phyloP scores from a whole-genome alignment of 2,329 filamentous ascomycete genomes.

The Podosphaera leucotricha region DNA sequence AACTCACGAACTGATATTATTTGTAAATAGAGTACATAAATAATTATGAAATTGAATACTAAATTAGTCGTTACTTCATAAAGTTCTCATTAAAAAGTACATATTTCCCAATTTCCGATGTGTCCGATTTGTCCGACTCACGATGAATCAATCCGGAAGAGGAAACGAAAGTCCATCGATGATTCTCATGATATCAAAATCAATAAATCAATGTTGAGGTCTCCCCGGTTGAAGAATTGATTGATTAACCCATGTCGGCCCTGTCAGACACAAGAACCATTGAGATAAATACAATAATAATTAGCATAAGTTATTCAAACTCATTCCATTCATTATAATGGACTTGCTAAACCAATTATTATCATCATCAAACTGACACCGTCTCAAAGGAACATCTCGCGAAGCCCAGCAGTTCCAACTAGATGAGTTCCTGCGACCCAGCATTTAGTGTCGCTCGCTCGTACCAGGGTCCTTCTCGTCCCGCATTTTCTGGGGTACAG shows the following conservation, averaged over 20 bases:
- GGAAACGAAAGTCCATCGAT: not conserved
- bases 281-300: not conserved
- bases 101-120: not conserved
- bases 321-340: too few species aligned
- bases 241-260: not conserved
- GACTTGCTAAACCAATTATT: too few species aligned
- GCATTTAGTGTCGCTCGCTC: not conserved
- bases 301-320: not conserved
- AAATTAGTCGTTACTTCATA: too few species aligned
- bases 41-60: too few species aligned
- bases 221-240: not conserved
- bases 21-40: too few species aligned
- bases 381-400: not conserved
- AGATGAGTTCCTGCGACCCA: not conserved
- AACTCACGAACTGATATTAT: too few species aligned
- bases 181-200: not conserved
- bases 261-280: not conserved
- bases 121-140: not conserved
- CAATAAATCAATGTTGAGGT: not conserved
- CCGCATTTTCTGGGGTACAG: not conserved
- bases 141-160: not conserved
- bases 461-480: not conserved
- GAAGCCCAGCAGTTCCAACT: not conserved
- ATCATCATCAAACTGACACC: not conserved
- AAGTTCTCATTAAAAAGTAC: not conserved